Base-by-base conservation (phyloP, 768 basidiomycete genomes). In the Suillus cothurnatus region DNA sequence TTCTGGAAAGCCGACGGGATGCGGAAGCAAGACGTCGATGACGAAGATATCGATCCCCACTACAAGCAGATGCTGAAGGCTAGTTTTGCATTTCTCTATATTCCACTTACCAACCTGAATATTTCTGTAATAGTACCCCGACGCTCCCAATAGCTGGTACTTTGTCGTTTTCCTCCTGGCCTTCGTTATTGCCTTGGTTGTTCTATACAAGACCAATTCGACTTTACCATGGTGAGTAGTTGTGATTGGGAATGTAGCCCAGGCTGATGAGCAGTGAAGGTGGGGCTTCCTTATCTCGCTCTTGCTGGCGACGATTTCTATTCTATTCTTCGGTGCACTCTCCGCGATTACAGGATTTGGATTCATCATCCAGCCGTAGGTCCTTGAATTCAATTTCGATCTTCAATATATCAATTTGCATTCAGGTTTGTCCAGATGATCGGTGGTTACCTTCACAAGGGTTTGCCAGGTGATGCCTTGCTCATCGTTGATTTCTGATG, bases 41-140 rank as follows among this genome's bases (percentile, higher is more conserved):
- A 79, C 39, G 71, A 70, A 31, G 72, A 77, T 26, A 68, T 81
- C 7, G 83, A 84, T 61, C 83, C 83, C 8, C 83, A 84, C 69
- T 84, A 84, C 67, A 74, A 73, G n/a, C 79, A 84, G 67, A 84
- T 84, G 83, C 74, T 84, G 19, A 84, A 84, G 78, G 82, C 79
- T 32, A 62, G 71, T 61, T 6, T 52, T 47, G 47, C 26, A 39
- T 19, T 53, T 62, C 6, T 5, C 14, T 45, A 21, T 21, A 23
- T 32, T 26, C 59, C 62, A 23, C 34, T 23, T 19, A 26, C 39
- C 8, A 39, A 63, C 19, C n/a, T 47, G 23, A 23, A 43, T 32
- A 41, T 34, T 43, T 28, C 11, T 39, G 26, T 41, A 28, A 31
- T 0, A 71, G 70, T 74, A 74, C 53, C 66, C 67, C 23, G 70